Evolutionary conservation across 306 rosid species (phyloP).

Genomic region (Ceratonia siliqua): DNA sequence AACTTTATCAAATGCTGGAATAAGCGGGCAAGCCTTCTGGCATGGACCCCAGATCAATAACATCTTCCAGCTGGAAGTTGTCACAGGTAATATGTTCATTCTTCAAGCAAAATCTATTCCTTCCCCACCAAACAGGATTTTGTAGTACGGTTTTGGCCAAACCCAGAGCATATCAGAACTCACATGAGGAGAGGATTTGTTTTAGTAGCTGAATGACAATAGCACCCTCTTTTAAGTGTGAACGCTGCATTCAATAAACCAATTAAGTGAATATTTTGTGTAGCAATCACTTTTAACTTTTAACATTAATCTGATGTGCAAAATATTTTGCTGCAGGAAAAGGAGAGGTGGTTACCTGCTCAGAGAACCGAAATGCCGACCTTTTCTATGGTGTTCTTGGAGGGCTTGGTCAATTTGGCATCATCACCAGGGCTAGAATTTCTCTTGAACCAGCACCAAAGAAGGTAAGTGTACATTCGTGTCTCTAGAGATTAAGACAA

Average conservation of each 20-base stretch:
- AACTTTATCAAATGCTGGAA: constrained; percentile 88
- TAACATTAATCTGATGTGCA: neutral
- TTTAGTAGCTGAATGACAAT: neutral
- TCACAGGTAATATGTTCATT: constrained; percentile 61
- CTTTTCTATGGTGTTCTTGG: constrained; percentile 86
- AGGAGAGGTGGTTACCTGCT: constrained; percentile 82
- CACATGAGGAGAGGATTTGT: neutral
- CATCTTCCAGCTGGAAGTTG: constrained; percentile 72
- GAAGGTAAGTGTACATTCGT: constrained; percentile 50
- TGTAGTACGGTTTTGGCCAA: constrained; percentile 3
- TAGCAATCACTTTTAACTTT: neutral
- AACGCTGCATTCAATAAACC: constrained; percentile 11
- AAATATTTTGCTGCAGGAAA: constrained; percentile 59
- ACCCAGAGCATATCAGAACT: no score
- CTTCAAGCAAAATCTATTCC: constrained; percentile 4
- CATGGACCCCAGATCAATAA: constrained; percentile 96
- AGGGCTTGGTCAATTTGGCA: constrained; percentile 96
- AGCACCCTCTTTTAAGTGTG: constrained; percentile 8
- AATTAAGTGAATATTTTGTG: neutral
- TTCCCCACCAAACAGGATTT: neutral
- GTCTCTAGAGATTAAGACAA: constrained; percentile 6
- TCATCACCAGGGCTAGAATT: constrained; percentile 85
- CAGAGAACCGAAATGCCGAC: constrained; percentile 65
- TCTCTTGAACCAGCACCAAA: constrained; percentile 84
- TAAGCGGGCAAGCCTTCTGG: constrained; percentile 88